Percentiles rank a stretch among this genome's conserved stretches.
Conservation (phyloP, 257 asterid genomes). For the Plectranthus barbatus region DNA sequence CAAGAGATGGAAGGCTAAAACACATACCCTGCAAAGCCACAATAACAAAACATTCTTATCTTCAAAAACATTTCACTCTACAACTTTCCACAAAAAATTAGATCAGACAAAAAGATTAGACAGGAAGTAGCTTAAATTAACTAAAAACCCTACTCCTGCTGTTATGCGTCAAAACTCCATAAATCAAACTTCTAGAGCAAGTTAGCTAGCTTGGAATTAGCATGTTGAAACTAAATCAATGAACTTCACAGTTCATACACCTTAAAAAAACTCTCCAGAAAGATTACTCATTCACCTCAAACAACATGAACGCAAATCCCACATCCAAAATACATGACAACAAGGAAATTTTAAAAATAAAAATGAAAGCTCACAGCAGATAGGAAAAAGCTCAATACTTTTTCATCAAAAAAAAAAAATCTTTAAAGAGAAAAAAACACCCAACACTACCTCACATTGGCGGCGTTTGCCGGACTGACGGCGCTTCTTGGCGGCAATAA, state of each 20-base stretch:
- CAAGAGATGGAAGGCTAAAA: constrained; percentile 74
- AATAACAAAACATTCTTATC: not conserved
- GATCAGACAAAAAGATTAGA: not conserved
- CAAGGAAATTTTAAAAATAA: not conserved
- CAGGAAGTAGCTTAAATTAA: not conserved
- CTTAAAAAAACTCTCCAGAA: not conserved
- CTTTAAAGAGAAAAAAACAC: not conserved
- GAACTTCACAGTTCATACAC: not conserved
- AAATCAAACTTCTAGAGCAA: not conserved
- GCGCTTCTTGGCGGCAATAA: constrained; percentile 58
- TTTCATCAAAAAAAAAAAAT: no score
- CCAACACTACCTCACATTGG: constrained; percentile 32
- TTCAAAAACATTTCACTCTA: not conserved
- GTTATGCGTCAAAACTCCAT: not conserved
- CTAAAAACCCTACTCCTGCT: not conserved
- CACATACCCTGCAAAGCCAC: constrained; percentile 77
- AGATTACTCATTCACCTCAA: not conserved
- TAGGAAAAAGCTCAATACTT: no score
- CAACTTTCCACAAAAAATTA: not conserved
- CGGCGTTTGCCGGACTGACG: constrained; percentile 53
- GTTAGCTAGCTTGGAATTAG: not conserved
- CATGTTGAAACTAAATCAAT: not conserved
- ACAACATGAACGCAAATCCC: not conserved
- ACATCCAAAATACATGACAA: not conserved
- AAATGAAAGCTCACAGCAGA: not conserved